Evolutionary conservation across 805 yeast species (phyloP).

Genomic region (Candida hungchunana): DNA sequence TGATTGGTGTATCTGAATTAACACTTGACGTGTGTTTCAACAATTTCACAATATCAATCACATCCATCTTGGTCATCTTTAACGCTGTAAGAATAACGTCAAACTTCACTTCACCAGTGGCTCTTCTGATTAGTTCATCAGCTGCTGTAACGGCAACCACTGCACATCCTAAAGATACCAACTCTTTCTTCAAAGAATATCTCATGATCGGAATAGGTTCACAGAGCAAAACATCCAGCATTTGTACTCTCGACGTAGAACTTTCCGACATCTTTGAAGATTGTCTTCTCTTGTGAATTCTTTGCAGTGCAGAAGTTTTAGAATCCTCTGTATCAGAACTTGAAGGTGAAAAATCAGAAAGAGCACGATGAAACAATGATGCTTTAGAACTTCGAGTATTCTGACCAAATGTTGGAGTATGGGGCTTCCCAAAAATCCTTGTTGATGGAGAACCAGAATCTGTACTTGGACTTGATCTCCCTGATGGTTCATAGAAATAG

Average conservation of each 20-base stretch:
- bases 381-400: slow-evolving; percentile 22
- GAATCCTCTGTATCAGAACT: slow-evolving; percentile 65
- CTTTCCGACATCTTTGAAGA: slow-evolving; percentile 35
- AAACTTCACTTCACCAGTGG: slow-evolving; percentile 78
- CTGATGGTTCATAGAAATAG: slow-evolving; percentile 25
- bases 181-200: slow-evolving; percentile 55
- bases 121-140: slow-evolving; percentile 75
- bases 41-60: slow-evolving; percentile 72
- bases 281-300: slow-evolving; percentile 53
- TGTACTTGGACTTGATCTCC: slow-evolving; percentile 32
- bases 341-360: slow-evolving; percentile 43
- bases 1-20: slow-evolving; percentile 73
- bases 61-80: slow-evolving; percentile 60
- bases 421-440: slow-evolving; percentile 18
- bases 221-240: slow-evolving; percentile 70
- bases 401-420: slow-evolving; percentile 19
- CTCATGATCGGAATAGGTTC: slow-evolving; percentile 84
- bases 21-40: slow-evolving; percentile 70
- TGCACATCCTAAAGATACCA: slow-evolving; percentile 71
- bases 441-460: slow-evolving; percentile 28
- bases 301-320: slow-evolving; percentile 43
- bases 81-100: slow-evolving; percentile 79
- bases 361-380: slow-evolving; percentile 20
- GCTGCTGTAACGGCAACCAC: slow-evolving; percentile 77
- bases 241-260: slow-evolving; percentile 24